These are phyloP conservation scores for Alternaria sp. DNA, from an alignment of 2,329 filamentous ascomycete species.

Conservation along the genomic window DNA sequence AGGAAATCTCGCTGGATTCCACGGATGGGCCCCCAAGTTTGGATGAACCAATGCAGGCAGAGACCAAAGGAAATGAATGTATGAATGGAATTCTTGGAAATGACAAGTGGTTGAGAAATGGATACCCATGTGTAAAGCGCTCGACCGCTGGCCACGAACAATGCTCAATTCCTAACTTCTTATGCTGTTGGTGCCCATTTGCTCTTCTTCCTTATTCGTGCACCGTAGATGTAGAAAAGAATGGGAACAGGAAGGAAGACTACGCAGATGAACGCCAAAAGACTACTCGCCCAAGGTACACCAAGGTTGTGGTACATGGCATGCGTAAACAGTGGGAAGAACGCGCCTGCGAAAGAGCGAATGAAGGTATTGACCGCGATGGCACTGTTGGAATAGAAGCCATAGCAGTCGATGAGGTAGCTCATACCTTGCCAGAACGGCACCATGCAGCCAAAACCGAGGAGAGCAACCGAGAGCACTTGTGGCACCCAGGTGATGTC, in stretches of 20 bases:
- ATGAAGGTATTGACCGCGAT: slow-evolving; percentile 62
- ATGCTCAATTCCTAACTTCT: neutral
- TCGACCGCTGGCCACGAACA: neutral
- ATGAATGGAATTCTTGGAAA: neutral
- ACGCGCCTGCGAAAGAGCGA: slow-evolving; percentile 59
- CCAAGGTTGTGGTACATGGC: slow-evolving; percentile 56
- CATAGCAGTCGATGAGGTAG: slow-evolving; percentile 76
- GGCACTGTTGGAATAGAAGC: slow-evolving; percentile 56
- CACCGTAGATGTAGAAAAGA: slow-evolving; percentile 49
- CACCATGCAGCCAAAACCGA: slow-evolving; percentile 78
- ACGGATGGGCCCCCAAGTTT: neutral
- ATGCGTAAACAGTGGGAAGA: slow-evolving; percentile 61
- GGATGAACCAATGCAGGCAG: neutral
- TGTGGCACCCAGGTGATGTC: slow-evolving; percentile 65
- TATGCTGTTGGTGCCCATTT: slow-evolving; percentile 39
- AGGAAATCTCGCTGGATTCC: slow-evolving; percentile 1
- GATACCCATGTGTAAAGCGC: neutral
- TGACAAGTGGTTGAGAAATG: neutral
- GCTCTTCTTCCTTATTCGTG: slow-evolving; percentile 43
- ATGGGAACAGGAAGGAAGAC: slow-evolving; percentile 47
- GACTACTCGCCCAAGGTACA: slow-evolving; percentile 46
- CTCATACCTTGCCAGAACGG: slow-evolving; percentile 86
- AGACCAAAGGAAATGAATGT: neutral
- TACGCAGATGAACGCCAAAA: slow-evolving; percentile 47
- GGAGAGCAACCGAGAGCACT: slow-evolving; percentile 65